These are phyloP conservation scores for Malassezia restricta DNA, from an alignment of 1,284 basidiomycete genomes.

Conservation along the genomic window DNA sequence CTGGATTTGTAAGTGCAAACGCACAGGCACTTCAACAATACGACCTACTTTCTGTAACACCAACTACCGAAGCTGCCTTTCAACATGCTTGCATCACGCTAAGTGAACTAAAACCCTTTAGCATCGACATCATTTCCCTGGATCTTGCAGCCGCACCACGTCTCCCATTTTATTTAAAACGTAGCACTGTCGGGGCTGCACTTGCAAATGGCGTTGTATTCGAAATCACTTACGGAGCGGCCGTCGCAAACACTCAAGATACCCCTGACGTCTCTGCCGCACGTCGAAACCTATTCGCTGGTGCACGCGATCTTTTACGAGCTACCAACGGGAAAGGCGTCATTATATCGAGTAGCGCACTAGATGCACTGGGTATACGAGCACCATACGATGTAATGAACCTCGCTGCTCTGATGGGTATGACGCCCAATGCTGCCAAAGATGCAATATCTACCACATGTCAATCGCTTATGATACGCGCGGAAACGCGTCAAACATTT, in stretches of 20 bases:
- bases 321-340: constrained; percentile 41
- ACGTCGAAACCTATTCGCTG: constrained; percentile 34
- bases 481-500: constrained; percentile 21
- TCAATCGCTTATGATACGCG: constrained; percentile 23
- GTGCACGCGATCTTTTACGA: constrained; percentile 33
- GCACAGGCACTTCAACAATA: constrained; percentile 51
- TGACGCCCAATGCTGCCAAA: constrained; percentile 25
- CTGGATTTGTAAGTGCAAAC: constrained; percentile 29
- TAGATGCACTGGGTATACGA: constrained; percentile 25
- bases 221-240: constrained; percentile 57
- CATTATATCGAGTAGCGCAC: constrained; percentile 31
- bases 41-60: constrained; percentile 63
- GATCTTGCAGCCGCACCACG: constrained; percentile 63
- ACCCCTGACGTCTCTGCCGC: constrained; percentile 15
- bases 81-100: constrained; percentile 68
- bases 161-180: constrained; percentile 66
- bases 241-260: constrained; percentile 1
- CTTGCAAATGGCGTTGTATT: constrained; percentile 71
- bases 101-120: constrained; percentile 62
- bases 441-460: constrained; percentile 32
- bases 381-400: constrained; percentile 42
- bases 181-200: constrained; percentile 66
- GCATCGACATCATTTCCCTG: constrained; percentile 67
- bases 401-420: constrained; percentile 33
- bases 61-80: constrained; percentile 61